Conservation (phyloP, 2,329 filamentous ascomycete genomes). For the Colletotrichum echinochloae region DNA sequence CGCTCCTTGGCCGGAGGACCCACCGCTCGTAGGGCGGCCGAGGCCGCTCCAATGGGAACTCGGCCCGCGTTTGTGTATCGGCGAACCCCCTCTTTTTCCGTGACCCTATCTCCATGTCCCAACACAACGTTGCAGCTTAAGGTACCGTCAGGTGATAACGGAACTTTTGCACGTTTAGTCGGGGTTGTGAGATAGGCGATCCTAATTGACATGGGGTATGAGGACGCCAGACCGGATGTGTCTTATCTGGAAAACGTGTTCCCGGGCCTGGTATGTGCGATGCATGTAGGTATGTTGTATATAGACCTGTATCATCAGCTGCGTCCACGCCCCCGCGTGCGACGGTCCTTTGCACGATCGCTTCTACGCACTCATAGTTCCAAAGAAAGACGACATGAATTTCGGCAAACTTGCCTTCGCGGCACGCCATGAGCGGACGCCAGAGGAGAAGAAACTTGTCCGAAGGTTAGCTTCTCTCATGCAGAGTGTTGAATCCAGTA, state of each 20-base stretch:
- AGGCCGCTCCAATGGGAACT: conserved; percentile 29
- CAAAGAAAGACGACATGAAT: conserved; percentile 16
- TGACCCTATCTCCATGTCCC: conserved; percentile 6
- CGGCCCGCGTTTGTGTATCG: conserved; percentile 12
- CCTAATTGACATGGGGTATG: not conserved
- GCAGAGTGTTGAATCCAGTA: too few relatives aligned
- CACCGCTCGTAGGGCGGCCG: conserved; percentile 19
- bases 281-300: not conserved
- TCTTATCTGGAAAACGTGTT: conserved; percentile 8
- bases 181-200: conserved; percentile 5
- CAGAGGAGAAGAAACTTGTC: conserved; percentile 33
- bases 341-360: not conserved
- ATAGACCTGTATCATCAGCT: not conserved
- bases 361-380: not conserved
- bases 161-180: not conserved
- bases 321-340: not conserved
- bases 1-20: conserved; percentile 11
- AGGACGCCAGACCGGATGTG: not conserved
- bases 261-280: not conserved
- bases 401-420: conserved; percentile 36
- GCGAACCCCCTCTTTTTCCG: conserved; percentile 13
- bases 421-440: conserved; percentile 36
- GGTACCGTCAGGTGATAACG: conserved; percentile 5
- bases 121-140: conserved; percentile 7
- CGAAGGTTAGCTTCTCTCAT: conserved; percentile 2